Percentiles rank a stretch among this genome's conserved stretches.
phyloP scores from a whole-genome alignment of 2,329 filamentous ascomycete genomes.

The Colletotrichum tofieldiae region DNA sequence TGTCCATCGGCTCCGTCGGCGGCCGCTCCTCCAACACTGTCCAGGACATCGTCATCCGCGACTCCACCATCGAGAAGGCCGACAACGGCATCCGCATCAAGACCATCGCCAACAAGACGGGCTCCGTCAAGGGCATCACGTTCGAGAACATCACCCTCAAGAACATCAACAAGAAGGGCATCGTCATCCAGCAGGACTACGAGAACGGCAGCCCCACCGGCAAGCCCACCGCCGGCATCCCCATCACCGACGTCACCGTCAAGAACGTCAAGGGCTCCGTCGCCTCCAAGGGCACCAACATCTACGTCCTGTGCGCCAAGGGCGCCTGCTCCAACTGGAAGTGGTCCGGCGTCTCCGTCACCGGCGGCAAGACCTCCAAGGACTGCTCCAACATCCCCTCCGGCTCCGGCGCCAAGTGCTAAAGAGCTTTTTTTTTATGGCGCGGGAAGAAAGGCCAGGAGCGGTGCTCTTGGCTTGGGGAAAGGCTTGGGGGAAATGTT shows the following conservation, averaged over 20 bases:
- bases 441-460: neutral
- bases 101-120: constrained; percentile 62
- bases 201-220: constrained; percentile 63
- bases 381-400: constrained; percentile 49
- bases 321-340: constrained; percentile 68
- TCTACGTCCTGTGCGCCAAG: constrained; percentile 69
- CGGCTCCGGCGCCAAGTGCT: constrained; percentile 41
- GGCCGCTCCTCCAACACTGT: constrained; percentile 68
- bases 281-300: constrained; percentile 54
- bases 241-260: constrained; percentile 66
- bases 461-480: constrained; percentile 11
- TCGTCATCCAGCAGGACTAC: constrained; percentile 63
- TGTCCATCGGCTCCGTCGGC: constrained; percentile 62
- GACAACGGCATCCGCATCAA: constrained; percentile 69
- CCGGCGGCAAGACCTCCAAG: constrained; percentile 62
- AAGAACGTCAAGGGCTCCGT: constrained; percentile 62
- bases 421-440: neutral
- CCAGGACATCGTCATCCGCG: constrained; percentile 65
- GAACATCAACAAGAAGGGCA: constrained; percentile 59
- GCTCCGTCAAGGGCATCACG: constrained; percentile 60
- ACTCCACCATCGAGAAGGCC: constrained; percentile 66
- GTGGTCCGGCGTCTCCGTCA: constrained; percentile 65
- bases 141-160: constrained; percentile 61
- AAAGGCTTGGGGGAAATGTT: too few species aligned
- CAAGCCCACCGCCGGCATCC: constrained; percentile 63